Evolutionary conservation across 2,329 filamentous ascomycete genomes (phyloP), one percentile per base, ranked within the genome.

Genomic region (Microsporum canis): DNA sequence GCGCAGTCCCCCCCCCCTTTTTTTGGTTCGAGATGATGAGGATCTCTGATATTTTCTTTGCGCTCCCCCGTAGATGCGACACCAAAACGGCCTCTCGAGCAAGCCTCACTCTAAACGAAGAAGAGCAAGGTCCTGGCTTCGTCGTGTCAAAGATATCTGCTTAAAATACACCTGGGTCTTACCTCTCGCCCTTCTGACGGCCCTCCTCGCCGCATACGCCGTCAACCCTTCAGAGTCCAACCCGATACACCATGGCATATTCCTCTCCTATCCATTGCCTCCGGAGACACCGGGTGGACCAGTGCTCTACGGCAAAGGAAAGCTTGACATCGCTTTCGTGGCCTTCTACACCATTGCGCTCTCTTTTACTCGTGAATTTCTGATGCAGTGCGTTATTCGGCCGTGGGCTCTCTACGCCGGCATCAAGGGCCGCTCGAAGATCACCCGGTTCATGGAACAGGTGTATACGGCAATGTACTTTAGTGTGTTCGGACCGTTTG

Each of bases 391-490:
- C 69, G 69, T 95, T 58, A 84, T 96, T 62, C 84, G 86, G 10
- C 91, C 91, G 0, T 78, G 91, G 64, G 89, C 90, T 4, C 79
- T 84, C 49, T 80, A 78, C 66, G 84, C 79, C 60, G 88, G 89
- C 14, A 84, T 96, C 70, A 81, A 78, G 63, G 84, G 82, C 64
- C 83, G 86, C 61, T 84, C 81, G 65, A 96, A 96, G 78, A 90
- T 94, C 70, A 83, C 86, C 14, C 87, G 91, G 38, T 96, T 96
- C 80, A 94, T 96, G 89, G 91, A 97, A 75, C 91, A 97, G 76
- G 84, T 88, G 70, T 97, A 97, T 76, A 96, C 91, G 1, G 91
- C 91, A 31, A 78, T 96, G 60, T 96, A 97, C 80, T 96, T 96
- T 74, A 84, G 76, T 51, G 72, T 94, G 62, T 85, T 95, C 61